phyloP scores from a whole-genome alignment of 768 basidiomycete genomes.

The Suillus brevipes region DNA sequence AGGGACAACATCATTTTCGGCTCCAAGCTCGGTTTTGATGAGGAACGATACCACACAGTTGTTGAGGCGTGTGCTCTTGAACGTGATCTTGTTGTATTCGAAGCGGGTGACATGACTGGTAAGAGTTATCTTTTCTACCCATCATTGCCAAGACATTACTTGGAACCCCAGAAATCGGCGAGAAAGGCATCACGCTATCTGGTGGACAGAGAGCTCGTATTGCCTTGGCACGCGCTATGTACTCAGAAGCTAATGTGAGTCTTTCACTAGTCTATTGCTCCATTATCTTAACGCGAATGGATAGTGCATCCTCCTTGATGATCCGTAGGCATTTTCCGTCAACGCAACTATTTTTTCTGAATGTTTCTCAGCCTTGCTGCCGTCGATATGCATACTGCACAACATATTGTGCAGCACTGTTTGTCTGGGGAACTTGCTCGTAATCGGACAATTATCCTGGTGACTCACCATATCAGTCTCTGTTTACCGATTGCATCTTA shows the following conservation, averaged over 20 bases:
- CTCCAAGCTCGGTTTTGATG: constrained; percentile 55
- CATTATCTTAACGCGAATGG: constrained; percentile 2
- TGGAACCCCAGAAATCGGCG: constrained; percentile 60
- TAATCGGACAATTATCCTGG: constrained; percentile 73
- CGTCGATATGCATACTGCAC: constrained; percentile 78
- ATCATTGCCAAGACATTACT: background rate
- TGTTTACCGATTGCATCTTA: constrained; percentile 69
- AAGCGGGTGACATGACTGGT: constrained; percentile 80
- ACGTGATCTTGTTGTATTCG: constrained; percentile 70
- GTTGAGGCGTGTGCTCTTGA: constrained; percentile 73
- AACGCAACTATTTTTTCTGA: constrained; percentile 13
- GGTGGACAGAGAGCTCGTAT: constrained; percentile 76
- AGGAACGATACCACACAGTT: constrained; percentile 62
- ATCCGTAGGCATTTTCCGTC: constrained; percentile 53
- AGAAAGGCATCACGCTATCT: constrained; percentile 67
- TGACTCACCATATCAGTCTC: constrained; percentile 79
- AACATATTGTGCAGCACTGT: constrained; percentile 64
- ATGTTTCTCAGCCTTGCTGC: constrained; percentile 52
- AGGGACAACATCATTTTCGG: constrained; percentile 81
- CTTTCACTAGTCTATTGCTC: background rate
- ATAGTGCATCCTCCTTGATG: constrained; percentile 65
- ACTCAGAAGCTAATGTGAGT: constrained; percentile 62
- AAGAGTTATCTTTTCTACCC: constrained; percentile 1
- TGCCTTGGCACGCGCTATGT: constrained; percentile 77
- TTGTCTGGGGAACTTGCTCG: constrained; percentile 60